A percentile compares a stretch with the other conserved stretches of the same genome.
These are phyloP conservation scores for Prunus yedoensis DNA, from an alignment of 331 rosid species.

Conservation along the genomic window DNA sequence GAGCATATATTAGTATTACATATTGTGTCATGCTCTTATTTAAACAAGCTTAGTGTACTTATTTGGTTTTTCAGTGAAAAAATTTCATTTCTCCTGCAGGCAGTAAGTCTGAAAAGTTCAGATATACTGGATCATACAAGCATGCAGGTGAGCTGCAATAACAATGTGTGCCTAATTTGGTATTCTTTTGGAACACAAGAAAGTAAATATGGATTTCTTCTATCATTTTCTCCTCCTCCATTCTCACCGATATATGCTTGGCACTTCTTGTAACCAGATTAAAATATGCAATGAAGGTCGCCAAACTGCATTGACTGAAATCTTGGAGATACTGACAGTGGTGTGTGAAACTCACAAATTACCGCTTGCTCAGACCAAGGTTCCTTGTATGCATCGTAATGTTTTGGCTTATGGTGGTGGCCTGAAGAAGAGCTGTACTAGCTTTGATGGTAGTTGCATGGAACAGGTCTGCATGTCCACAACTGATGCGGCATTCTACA, in stretches of 20 bases:
- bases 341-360: constrained; percentile 85
- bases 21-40: not conserved
- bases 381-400: constrained; percentile 91
- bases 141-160: constrained; percentile 60
- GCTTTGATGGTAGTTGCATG: constrained; percentile 94
- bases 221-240: constrained; percentile 36
- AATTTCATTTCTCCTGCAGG: constrained; percentile 59
- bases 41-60: not conserved
- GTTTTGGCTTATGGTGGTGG: constrained; percentile 89
- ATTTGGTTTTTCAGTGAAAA: constrained; percentile 30
- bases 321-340: constrained; percentile 83
- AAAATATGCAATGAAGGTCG: constrained; percentile 98
- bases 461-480: constrained; percentile 92
- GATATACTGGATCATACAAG: constrained; percentile 67
- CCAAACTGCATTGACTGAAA: constrained; percentile 79
- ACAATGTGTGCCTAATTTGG: constrained; percentile 26
- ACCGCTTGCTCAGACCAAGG: constrained; percentile 98
- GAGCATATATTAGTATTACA: not conserved
- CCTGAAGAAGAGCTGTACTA: constrained; percentile 76
- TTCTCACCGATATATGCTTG: constrained; percentile 76
- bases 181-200: constrained; percentile 19
- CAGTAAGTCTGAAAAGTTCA: constrained; percentile 84
- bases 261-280: constrained; percentile 71
- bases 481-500: constrained; percentile 79
- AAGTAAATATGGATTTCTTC: constrained; percentile 31